Base-by-base conservation (phyloP, 2,329 filamentous ascomycete species). In the Septoria petroselini region DNA sequence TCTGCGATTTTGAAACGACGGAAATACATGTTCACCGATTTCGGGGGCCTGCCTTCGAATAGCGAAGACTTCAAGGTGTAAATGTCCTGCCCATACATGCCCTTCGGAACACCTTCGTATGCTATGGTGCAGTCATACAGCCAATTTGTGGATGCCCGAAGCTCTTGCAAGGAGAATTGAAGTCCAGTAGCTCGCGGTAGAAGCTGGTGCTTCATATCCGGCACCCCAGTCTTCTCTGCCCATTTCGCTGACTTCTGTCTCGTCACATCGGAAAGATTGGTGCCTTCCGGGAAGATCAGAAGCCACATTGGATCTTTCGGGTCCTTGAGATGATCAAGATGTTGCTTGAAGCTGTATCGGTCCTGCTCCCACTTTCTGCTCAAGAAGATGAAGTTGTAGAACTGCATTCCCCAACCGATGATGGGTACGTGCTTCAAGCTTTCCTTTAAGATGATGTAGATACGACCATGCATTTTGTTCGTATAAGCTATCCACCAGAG, bases 11-110 rank as follows among this genome's bases (percentile, higher is more conserved):
- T 80, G 70, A 95, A 96, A 7, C 90, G 83, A 45, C 93, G 83
- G 89, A 91, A 98, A 71, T 95, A 86, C 75, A 97, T 91, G 70
- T 96, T 97, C 63, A 97, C 91, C 1, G 90, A 95, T 67, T 91
- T 95, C 1, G 91, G 93, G 0, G 91, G 85, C 1, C 88, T 82
- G 9, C 93, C 91, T 68, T 93, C 82, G 55, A 96, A 84, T 66
- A 93, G 95, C 3, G 89, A 94, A 41, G 90, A 90, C 2, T 82
- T 80, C 3, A 98, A 76, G 0, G 88, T 91, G 69, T 94, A 97
- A 62, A 88, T 86, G 41, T 94, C 83, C 66, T 97, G 91, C n/a
- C 91, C 91, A 59, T 85, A 96, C 61, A 86, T 79, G 31, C 73
- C 74, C 76, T 79, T 91, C 83, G 88, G 87, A 35, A 95, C 81